Base-by-base conservation (phyloP, 2,329 filamentous ascomycete species). In the Xylaria sp. region DNA sequence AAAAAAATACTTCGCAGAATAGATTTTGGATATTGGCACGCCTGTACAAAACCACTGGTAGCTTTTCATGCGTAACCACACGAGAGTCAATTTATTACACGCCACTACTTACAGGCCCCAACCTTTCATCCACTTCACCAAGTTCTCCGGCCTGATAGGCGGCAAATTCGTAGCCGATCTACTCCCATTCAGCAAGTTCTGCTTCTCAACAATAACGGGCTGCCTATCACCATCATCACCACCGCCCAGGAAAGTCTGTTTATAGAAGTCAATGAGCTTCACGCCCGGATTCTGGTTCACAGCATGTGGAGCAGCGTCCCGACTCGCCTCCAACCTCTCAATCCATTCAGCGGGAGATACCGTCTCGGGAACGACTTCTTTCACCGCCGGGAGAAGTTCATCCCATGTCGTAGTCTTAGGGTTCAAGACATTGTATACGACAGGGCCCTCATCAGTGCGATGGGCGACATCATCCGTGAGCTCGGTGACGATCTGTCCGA, bases 401-500 rank as follows among this genome's bases (percentile, higher is more conserved):
- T 50, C 39, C 72, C 72, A 73, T 7, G 65, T 51, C 1, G 63
- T 66, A 2, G 54, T 6, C 48, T 37, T 9, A 1, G 68, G 68
- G 15, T 72, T 72, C 39, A 70, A 12, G 41, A 73, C 57, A n/a
- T 73, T 73, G 50, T 69, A 73, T 2, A 72, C 70, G 3, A 65
- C 12, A 52, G 18, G 23, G 5, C n/a, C 54, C 2, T 59, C 61
- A 20, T 18, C n/a, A 23, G 28, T 57, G 15, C 46, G 63, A 58
- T 18, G 56, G 34, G 58, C 52, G 2, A 71, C 64, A 3, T 70
- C 66, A 25, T 72, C 72, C 8, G 75, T 58, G 9, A 78, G 71
- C 44, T 78, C 75, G 23, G 69, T 63, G 2, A 76, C 69, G 25
- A 77, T 74, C 44, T 62, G 62, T 2, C 72, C 72, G 10, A 78